Evolutionary conservation across 306 rosid genomes (phyloP).

Genomic region (Cicer chorassanicum): DNA sequence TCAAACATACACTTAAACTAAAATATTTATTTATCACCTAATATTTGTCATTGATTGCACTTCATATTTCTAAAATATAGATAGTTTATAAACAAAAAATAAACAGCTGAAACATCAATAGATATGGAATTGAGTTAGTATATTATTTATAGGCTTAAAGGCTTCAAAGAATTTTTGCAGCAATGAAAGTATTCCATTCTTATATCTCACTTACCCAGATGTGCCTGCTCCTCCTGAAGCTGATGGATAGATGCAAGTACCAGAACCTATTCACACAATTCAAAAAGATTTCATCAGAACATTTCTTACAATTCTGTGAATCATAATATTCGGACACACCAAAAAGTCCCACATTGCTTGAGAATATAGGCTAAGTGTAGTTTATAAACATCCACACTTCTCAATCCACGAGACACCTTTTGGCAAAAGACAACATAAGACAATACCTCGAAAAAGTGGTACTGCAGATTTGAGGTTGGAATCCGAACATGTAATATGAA

Average conservation of each 20-base stretch:
- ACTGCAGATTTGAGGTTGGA: no score
- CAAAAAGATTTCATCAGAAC: conserved; percentile 22
- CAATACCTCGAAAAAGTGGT: no score
- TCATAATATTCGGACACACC: background rate
- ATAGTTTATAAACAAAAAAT: background rate
- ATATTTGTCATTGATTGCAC: background rate
- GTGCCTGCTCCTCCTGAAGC: conserved; percentile 60
- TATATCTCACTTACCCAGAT: conserved; percentile 53
- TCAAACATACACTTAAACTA: no score
- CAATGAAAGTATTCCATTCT: conserved; percentile 12
- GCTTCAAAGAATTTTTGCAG: background rate
- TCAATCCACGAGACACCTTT: no score
- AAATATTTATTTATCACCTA: background rate
- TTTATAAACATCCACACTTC: no score
- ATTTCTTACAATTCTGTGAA: conserved; percentile 29
- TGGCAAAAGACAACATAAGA: no score
- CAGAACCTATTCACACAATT: conserved; percentile 58
- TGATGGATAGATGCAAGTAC: conserved; percentile 67
- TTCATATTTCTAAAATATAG: background rate
- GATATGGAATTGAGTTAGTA: background rate
- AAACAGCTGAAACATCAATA: background rate
- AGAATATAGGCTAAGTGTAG: no score
- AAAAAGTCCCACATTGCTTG: no score
- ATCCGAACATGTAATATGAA: background rate
- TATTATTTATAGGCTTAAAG: conserved; percentile 35